Base-by-base conservation (phyloP, 441 rosid genomes). In the Populus hybrid region DNA sequence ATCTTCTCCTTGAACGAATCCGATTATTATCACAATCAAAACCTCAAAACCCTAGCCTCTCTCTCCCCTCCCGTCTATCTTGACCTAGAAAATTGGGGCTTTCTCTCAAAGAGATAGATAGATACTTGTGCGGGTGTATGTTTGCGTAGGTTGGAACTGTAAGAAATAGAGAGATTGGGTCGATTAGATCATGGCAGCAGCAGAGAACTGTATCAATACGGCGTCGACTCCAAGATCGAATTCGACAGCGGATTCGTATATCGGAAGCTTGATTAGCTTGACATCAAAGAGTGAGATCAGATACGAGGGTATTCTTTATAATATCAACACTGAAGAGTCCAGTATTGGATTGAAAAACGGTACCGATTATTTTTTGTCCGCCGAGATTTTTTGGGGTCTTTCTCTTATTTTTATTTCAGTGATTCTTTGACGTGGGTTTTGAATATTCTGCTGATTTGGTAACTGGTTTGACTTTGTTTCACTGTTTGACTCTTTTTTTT, bases 221-320 rank as follows among this genome's bases (percentile, higher is more conserved):
- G 69, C 80, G 76, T 75, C 91, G 46, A 80, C 85, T 77, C 79
- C 91, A 66, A 87, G 89, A 81, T 86, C 95, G 76, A 87, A 84
- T 84, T 82, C 95, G 73, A 75, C 92, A 70, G 98, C 91, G 35
- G 96, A 92, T 85, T 90, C 96, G 26, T 90, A 90, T 82, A 84
- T 92, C 34, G 96, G 96, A 76, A 94, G 98, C 89, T 87, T 91
- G 88, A 94, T 94, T 68, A 94, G 97, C 85, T 85, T 94, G 88
- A 94, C 98, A 20, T 94, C 98, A 21, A 83, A 86, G 82, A 88
- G 94, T 76, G 95, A 93, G 89, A 91, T 91, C 89, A 88, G 98
- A 85, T 94, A 94, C 79, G 98, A 94, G 82, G 97, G 98, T 24
- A 81, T 92, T 81, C 92, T 94, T 9, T 92, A 87, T 87, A 92